phyloP scores from a whole-genome alignment of 163 green algal genomes.

The Scenedesmus sp. region DNA sequence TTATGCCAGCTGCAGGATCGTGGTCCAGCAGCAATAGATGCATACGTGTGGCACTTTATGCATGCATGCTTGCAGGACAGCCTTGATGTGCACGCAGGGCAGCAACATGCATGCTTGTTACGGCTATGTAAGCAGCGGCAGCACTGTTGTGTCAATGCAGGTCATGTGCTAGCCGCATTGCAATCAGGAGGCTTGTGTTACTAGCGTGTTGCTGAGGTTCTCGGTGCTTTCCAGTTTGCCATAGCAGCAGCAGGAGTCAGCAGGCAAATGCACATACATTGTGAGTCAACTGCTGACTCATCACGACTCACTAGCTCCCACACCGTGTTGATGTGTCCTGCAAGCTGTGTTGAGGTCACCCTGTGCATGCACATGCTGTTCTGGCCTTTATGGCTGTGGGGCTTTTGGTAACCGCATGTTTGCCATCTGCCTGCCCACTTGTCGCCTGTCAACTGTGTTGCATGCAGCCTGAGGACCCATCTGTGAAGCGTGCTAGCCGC shows the following conservation, averaged over 20 bases:
- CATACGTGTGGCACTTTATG: neutral
- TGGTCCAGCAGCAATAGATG: neutral
- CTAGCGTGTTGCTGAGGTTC: neutral
- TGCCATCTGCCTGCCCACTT: neutral
- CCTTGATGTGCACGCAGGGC: neutral
- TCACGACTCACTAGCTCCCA: neutral
- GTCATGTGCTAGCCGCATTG: too few species aligned
- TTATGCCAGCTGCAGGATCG: neutral
- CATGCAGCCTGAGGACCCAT: slow-evolving; percentile 57
- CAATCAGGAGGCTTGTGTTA: too few species aligned
- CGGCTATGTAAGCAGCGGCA: neutral
- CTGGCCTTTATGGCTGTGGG: neutral
- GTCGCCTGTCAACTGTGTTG: neutral
- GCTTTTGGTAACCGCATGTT: neutral
- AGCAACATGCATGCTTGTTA: neutral
- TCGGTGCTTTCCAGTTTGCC: neutral
- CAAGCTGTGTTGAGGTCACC: neutral
- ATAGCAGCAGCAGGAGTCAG: neutral
- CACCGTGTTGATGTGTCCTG: neutral
- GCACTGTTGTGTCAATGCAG: neutral
- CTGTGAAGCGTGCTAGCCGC: slow-evolving; percentile 53
- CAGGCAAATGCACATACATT: neutral
- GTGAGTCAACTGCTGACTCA: neutral
- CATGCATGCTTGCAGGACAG: slow-evolving; percentile 13
- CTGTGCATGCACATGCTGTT: neutral